Conservation (phyloP, 1,139 yeast species). For the Scheffersomyces quercinus region DNA sequence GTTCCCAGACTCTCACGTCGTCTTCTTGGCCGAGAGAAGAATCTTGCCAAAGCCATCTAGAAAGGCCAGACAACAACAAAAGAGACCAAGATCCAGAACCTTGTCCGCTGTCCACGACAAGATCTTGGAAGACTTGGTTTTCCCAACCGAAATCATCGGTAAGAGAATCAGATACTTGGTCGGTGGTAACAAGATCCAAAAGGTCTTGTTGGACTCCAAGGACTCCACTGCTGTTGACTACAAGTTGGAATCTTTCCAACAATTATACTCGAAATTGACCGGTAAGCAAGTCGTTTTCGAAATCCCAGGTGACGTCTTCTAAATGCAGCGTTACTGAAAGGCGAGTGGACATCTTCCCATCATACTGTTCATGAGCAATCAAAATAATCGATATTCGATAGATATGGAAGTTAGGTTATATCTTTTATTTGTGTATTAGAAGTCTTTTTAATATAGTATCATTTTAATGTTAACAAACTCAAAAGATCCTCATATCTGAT, state of each 20-base stretch:
- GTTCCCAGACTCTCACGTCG: constrained; percentile 99
- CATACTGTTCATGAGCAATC: no score
- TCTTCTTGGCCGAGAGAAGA: constrained; percentile 99
- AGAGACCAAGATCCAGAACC: constrained; percentile 99
- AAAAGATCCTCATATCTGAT: no score
- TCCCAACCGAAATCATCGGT: constrained; percentile 99
- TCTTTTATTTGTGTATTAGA: constrained; percentile 1
- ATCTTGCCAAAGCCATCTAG: constrained; percentile 96
- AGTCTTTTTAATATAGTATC: background rate
- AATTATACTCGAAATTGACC: constrained; percentile 96
- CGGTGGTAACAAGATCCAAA: constrained; percentile 99
- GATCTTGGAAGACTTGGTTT: constrained; percentile 97
- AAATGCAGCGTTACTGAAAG: constrained; percentile 15
- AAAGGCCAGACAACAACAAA: constrained; percentile 89
- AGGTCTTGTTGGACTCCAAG: constrained; percentile 97
- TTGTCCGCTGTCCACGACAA: constrained; percentile 98
- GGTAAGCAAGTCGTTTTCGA: constrained; percentile 99
- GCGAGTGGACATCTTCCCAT: background rate
- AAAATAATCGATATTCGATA: background rate
- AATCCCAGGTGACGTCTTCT: constrained; percentile 72
- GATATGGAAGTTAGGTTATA: constrained; percentile 1
- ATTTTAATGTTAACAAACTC: background rate
- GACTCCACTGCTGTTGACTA: constrained; percentile 96
- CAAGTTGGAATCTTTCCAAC: constrained; percentile 99
- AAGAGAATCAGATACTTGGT: constrained; percentile 99